Evolutionary conservation across 768 basidiomycete species (phyloP).

Genomic region (Leccinum longicurvipes): DNA sequence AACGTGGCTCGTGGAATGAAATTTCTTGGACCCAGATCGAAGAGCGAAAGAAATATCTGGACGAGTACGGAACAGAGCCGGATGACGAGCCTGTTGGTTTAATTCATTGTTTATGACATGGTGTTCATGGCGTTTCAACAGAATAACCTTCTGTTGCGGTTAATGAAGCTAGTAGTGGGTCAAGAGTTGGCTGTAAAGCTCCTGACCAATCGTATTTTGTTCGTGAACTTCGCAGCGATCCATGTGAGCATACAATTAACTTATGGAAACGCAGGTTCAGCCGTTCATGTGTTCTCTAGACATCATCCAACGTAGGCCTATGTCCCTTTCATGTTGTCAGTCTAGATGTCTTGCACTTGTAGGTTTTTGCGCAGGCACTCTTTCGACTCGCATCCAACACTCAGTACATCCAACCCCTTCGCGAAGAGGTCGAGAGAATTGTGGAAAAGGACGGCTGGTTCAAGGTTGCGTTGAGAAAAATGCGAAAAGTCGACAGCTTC

Average conservation of each 20-base stretch:
- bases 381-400: neutral
- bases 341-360: neutral
- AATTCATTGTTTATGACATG: no score
- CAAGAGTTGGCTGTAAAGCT: constrained; percentile 14
- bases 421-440: neutral
- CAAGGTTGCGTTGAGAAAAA: constrained; percentile 19
- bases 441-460: neutral
- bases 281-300: constrained; percentile 3
- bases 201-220: constrained; percentile 20
- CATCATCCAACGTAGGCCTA: constrained; percentile 16
- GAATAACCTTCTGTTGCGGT: constrained; percentile 36
- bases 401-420: neutral
- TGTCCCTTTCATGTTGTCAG: neutral
- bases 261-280: neutral
- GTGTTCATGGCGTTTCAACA: constrained; percentile 1
- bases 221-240: constrained; percentile 18
- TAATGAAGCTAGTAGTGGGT: constrained; percentile 27
- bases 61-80: neutral
- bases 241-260: constrained; percentile 15
- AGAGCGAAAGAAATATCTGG: neutral
- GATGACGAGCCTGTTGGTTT: constrained; percentile 1
- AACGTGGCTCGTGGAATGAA: neutral
- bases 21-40: neutral
- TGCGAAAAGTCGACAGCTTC: constrained; percentile 41
- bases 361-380: constrained; percentile 28